phyloP scores from a whole-genome alignment of 306 rosid species.

The Astragalus membranaceus region DNA sequence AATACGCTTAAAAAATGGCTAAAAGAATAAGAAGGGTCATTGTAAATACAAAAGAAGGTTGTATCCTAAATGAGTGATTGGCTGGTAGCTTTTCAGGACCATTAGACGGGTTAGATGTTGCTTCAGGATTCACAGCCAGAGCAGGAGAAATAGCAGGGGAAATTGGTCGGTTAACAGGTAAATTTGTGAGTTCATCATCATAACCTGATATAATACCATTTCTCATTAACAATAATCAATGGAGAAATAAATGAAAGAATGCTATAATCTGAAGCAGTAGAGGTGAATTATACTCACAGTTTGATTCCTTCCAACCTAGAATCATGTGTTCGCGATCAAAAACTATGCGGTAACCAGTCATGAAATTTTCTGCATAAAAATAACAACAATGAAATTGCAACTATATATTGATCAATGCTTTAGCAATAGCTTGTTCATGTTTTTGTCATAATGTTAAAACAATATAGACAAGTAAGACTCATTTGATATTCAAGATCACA shows the following conservation, averaged over 20 bases:
- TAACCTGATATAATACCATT: slow-evolving; percentile 45
- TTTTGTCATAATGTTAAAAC: background rate
- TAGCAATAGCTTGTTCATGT: background rate
- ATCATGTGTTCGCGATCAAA: slow-evolving; percentile 73
- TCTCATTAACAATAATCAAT: background rate
- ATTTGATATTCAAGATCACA: background rate
- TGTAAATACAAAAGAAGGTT: slow-evolving; percentile 23
- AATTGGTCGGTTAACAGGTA: slow-evolving; percentile 25
- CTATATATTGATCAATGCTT: background rate
- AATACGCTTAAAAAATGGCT: slow-evolving; percentile 37
- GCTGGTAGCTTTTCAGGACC: slow-evolving; percentile 11
- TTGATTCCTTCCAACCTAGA: slow-evolving; percentile 65
- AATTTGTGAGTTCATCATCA: slow-evolving; percentile 24
- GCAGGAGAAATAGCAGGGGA: slow-evolving; percentile 42
- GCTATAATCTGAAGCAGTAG: background rate
- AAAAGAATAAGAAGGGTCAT: slow-evolving; percentile 30
- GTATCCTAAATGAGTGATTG: slow-evolving; percentile 31
- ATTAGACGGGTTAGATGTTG: slow-evolving; percentile 29
- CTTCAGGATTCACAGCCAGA: slow-evolving; percentile 37
- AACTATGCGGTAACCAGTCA: slow-evolving; percentile 74
- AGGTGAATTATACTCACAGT: slow-evolving; percentile 51
- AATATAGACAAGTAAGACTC: background rate
- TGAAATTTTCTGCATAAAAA: slow-evolving; percentile 79
- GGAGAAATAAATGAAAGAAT: background rate
- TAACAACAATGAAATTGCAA: background rate